A percentile compares a stretch with the other conserved stretches of the same genome.
Conservation (phyloP, 1,139 yeast genomes). For the Saccharomyces hybrid region DNA sequence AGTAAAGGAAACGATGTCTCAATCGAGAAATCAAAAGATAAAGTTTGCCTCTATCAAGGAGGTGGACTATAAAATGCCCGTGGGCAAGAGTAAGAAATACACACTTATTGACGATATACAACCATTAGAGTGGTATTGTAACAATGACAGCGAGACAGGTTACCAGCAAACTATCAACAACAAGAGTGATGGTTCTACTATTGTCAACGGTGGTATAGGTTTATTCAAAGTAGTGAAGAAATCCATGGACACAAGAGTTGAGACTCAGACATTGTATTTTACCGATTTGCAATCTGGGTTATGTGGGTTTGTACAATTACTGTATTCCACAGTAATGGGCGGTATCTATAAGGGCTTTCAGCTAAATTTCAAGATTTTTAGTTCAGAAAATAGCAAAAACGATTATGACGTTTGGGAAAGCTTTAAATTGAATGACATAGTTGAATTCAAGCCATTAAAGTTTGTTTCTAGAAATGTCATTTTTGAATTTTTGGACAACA, state of each 20-base stretch:
- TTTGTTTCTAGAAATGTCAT: conserved; percentile 38
- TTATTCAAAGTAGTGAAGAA: conserved; percentile 12
- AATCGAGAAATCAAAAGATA: conserved; percentile 9
- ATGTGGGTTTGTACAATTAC: conserved; percentile 74
- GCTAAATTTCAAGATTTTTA: conserved; percentile 64
- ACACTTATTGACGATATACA: conserved; percentile 10
- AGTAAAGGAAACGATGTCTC: conserved; percentile 1
- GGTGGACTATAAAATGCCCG: conserved; percentile 7
- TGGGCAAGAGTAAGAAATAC: conserved; percentile 6
- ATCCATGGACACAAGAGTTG: conserved; percentile 55
- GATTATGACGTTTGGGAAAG: conserved; percentile 30
- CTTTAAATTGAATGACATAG: conserved; percentile 18
- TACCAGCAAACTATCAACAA: neutral
- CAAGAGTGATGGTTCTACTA: neutral
- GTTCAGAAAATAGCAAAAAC: conserved; percentile 9
- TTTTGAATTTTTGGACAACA: conserved; percentile 60
- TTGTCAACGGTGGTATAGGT: neutral
- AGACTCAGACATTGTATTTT: conserved; percentile 81
- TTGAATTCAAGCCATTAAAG: conserved; percentile 15
- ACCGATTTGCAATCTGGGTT: conserved; percentile 48
- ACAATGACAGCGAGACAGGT: conserved; percentile 1
- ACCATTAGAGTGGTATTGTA: conserved; percentile 5
- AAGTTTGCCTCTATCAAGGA: conserved; percentile 13
- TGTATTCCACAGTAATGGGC: conserved; percentile 68
- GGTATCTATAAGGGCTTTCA: conserved; percentile 80